Conservation (phyloP, 805 yeast genomes). For the Suhomyces xylopsoci region DNA sequence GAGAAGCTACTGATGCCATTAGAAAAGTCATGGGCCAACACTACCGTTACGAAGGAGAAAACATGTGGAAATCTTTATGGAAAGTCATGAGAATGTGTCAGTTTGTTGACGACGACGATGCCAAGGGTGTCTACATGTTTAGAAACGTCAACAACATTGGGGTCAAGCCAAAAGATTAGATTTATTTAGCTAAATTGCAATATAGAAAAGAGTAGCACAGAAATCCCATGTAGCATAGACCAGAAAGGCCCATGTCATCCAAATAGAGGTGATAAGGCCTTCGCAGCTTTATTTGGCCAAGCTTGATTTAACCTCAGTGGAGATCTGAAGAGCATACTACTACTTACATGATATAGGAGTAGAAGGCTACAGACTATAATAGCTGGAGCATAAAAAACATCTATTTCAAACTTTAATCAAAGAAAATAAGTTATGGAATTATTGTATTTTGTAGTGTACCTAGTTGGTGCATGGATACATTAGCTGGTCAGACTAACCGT, state of each 20-base stretch:
- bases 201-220: background rate
- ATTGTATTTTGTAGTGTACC: background rate
- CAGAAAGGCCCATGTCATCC: too few relatives aligned
- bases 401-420: too few relatives aligned
- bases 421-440: too few relatives aligned
- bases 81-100: slow-evolving; percentile 64
- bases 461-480: background rate
- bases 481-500: background rate
- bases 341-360: background rate
- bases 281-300: too few relatives aligned
- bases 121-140: slow-evolving; percentile 68
- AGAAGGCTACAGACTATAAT: background rate
- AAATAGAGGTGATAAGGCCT: too few relatives aligned
- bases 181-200: background rate
- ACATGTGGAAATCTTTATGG: slow-evolving; percentile 70
- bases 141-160: slow-evolving; percentile 61
- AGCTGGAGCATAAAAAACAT: background rate
- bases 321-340: too few relatives aligned
- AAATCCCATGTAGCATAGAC: too few relatives aligned
- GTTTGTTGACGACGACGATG: slow-evolving; percentile 69
- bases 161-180: slow-evolving; percentile 21
- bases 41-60: slow-evolving; percentile 64
- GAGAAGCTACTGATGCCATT: slow-evolving; percentile 74
- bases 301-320: too few relatives aligned
- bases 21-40: slow-evolving; percentile 83